A percentile compares a stretch with the other conserved stretches of the same genome.
These are phyloP conservation scores for Pontederia paniculata DNA, from an alignment of 176 grass and related monocot genomes.

Conservation along the genomic window DNA sequence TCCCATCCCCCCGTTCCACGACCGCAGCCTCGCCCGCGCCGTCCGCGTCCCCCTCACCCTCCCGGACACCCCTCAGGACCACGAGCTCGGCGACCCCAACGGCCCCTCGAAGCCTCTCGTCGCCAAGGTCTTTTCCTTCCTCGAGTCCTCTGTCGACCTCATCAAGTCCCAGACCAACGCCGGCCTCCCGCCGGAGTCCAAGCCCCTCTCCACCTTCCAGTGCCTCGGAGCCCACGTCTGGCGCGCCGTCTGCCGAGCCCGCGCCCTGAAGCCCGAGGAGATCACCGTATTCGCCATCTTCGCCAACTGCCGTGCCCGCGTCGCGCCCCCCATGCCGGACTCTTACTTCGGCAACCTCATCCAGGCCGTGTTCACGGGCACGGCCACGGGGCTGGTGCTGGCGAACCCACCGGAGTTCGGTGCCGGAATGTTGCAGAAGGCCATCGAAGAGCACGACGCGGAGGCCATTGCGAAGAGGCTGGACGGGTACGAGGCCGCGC, in stretches of 20 bases:
- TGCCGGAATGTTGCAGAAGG: conserved; percentile 50
- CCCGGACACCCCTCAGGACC: conserved; percentile 38
- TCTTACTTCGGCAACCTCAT: conserved; percentile 96
- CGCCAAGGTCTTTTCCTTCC: conserved; percentile 76
- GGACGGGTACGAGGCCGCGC: conserved; percentile 74
- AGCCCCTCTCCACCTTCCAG: conserved; percentile 93
- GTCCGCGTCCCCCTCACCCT: conserved; percentile 52
- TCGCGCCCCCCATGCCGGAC: conserved; percentile 52
- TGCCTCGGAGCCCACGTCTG: conserved; percentile 75
- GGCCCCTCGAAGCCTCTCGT: conserved; percentile 48
- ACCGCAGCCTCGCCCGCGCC: conserved; percentile 47
- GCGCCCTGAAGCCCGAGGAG: conserved; percentile 52
- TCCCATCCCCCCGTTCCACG: conserved; percentile 36
- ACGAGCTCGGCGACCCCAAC: conserved; percentile 78
- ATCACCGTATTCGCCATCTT: conserved; percentile 89
- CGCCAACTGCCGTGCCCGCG: conserved; percentile 31
- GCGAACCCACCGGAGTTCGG: conserved; percentile 36
- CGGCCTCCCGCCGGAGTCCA: conserved; percentile 32
- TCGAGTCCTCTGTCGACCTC: conserved; percentile 28
- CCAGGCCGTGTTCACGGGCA: conserved; percentile 92
- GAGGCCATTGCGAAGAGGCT: conserved; percentile 49
- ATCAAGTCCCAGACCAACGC: conserved; percentile 70
- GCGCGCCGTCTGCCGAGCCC: conserved; percentile 68
- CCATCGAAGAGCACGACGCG: conserved; percentile 64
- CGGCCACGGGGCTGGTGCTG: conserved; percentile 63